These are phyloP conservation scores for Xerocomellus chrysenteron DNA, from an alignment of 768 basidiomycete species.

Conservation along the genomic window DNA sequence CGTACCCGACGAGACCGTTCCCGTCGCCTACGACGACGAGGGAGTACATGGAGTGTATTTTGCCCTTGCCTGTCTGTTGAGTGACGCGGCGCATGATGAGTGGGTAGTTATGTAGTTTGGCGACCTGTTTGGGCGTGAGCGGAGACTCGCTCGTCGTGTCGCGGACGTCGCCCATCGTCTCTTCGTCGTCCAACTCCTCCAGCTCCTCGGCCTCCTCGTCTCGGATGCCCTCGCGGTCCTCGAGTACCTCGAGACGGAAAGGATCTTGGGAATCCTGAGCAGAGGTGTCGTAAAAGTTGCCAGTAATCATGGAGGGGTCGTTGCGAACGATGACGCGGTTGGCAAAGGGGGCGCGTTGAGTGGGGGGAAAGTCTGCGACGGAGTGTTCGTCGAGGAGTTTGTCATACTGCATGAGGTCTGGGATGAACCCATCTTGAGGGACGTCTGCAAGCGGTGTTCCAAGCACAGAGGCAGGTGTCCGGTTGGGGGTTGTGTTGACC, in stretches of 20 bases:
- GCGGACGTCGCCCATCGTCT: slow-evolving; percentile 12
- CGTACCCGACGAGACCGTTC: slow-evolving; percentile 78
- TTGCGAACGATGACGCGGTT: slow-evolving; percentile 69
- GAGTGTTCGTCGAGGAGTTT: slow-evolving; percentile 62
- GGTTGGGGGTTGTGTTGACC: not conserved
- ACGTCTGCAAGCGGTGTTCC: slow-evolving; percentile 20
- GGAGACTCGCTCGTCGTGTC: slow-evolving; percentile 19
- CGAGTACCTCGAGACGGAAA: not conserved
- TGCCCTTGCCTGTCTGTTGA: slow-evolving; percentile 94
- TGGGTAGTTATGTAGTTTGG: slow-evolving; percentile 39
- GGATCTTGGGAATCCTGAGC: slow-evolving; percentile 6
- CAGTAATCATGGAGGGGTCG: slow-evolving; percentile 65
- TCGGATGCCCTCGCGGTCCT: slow-evolving; percentile 8
- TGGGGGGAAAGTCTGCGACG: slow-evolving; percentile 51
- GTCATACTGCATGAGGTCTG: slow-evolving; percentile 63
- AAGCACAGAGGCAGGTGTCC: slow-evolving; percentile 1
- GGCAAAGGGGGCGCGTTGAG: slow-evolving; percentile 49
- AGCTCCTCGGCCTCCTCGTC: slow-evolving; percentile 15
- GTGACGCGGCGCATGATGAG: slow-evolving; percentile 59
- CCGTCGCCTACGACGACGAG: slow-evolving; percentile 82
- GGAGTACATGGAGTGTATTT: slow-evolving; percentile 60
- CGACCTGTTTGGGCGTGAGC: slow-evolving; percentile 22
- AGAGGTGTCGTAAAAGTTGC: slow-evolving; percentile 25
- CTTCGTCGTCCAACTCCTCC: slow-evolving; percentile 22
- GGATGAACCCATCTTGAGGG: slow-evolving; percentile 38